phyloP scores from a whole-genome alignment of 495 filamentous ascomycete species.

The Aspergillus heteromorphus region DNA sequence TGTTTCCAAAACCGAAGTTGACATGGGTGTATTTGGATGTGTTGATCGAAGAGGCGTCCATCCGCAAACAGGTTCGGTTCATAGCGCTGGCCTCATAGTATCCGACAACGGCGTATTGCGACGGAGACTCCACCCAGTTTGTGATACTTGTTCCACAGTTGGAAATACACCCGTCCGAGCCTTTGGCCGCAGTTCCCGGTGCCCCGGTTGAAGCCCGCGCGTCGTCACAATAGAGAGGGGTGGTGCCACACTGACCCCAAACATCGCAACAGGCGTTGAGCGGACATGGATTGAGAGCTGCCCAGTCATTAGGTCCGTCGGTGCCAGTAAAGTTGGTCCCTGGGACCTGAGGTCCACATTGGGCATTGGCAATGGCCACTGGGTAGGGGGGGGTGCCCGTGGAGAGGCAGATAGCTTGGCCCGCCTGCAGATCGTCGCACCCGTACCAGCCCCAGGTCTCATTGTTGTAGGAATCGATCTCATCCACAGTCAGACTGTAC shows the following conservation, averaged over 20 bases:
- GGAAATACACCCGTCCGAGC: constrained; percentile 41
- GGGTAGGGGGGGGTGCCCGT: constrained; percentile 43
- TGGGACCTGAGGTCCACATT: constrained; percentile 41
- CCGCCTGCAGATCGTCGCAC: constrained; percentile 2
- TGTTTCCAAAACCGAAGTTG: constrained; percentile 38
- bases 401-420: constrained; percentile 31
- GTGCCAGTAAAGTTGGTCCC: constrained; percentile 22
- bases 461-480: constrained; percentile 37
- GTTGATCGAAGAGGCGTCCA: constrained; percentile 13
- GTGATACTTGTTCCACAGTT: constrained; percentile 43
- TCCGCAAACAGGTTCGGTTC: constrained; percentile 20
- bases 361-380: constrained; percentile 19
- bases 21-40: constrained; percentile 35
- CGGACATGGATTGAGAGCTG: constrained; percentile 25
- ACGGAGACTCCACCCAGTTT: constrained; percentile 17
- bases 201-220: constrained; percentile 21
- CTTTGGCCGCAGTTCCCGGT: constrained; percentile 29
- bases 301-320: too few species aligned
- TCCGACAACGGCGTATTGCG: not conserved
- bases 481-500: not conserved
- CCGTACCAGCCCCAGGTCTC: constrained; percentile 26
- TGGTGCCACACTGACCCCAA: constrained; percentile 34
- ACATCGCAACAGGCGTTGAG: constrained; percentile 29
- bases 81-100: constrained; percentile 20
- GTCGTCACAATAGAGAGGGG: constrained; percentile 39